Evolutionary conservation across 257 asterid species (phyloP), one percentile per base, ranked within the genome.

Genomic region (Fraxinus pennsylvanica): DNA sequence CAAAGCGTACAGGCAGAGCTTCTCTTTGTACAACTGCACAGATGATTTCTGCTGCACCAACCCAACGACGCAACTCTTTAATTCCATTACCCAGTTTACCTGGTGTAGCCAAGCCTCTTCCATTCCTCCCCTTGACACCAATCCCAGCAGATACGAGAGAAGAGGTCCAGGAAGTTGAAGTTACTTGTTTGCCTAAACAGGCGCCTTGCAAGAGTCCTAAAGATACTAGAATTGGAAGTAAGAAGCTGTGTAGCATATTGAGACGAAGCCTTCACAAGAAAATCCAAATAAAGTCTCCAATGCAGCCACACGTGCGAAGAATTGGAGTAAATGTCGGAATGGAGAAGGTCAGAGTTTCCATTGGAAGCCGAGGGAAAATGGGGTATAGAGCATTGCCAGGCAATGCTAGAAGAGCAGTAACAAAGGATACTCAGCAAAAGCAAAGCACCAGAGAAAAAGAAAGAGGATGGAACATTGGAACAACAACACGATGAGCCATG

Each of bases 321-420:
- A 77, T 89, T 39, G 99, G 98, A 15, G 90, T 93, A 3, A 96
- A 92, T 35, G 96, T 96, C 63, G 98, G 97, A 27, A 86, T 68
- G 89, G 98, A 96, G 87, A 96, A 90, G 86, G 86, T 92, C 25
- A 84, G 97, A 85, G 91, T 96, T 35, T 93, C 98, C 0, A 96
- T 96, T 12, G 98, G 99, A 72, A 84, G 96, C 41, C 85, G 97
- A 70, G 96, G 96, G 69, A 84, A 82, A 75, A 81, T 81, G 82
- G 97, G 91, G 14, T 96, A 88, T n/a, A 79, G 96, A 72, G 77
- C 84, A 79, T 80, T 86, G 52, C 91, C 90, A 5, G 86, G 92
- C 19, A 88, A 73, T 84, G 92, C 94, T 61, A 90, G 92, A 87
- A 89, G 92, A 83, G 92, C 81, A 59, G 85, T 81, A 5, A 68